phyloP scores from a whole-genome alignment of 495 filamentous ascomycete genomes.

The Staphylotrichum longicolle region DNA sequence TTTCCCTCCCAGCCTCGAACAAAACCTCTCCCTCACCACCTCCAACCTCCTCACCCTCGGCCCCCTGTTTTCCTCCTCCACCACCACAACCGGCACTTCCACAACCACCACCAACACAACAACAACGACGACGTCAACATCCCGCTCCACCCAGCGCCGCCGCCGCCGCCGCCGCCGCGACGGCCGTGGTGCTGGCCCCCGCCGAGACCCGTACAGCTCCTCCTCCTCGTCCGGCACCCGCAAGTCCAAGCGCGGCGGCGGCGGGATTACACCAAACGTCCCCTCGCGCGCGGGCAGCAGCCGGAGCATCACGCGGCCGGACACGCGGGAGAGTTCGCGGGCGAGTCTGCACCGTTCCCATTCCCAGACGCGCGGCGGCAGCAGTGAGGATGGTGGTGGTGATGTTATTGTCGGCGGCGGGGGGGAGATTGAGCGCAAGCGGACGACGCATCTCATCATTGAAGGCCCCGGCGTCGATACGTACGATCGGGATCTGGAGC shows the following conservation, averaged over 20 bases:
- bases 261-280: not conserved
- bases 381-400: not conserved
- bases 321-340: not conserved
- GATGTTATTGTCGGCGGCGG: not conserved
- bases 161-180: not conserved
- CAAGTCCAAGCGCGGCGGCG: not conserved
- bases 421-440: not conserved
- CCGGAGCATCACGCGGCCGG: constrained; percentile 14
- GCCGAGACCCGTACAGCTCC: constrained; percentile 5
- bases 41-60: constrained; percentile 38
- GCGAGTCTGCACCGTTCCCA: not conserved
- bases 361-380: not conserved
- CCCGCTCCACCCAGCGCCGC: not conserved
- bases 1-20: constrained; percentile 29
- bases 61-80: constrained; percentile 33
- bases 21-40: constrained; percentile 39
- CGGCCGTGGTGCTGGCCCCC: not conserved
- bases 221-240: constrained; percentile 2
- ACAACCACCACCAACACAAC: not conserved
- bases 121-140: constrained; percentile 4
- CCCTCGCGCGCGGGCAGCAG: constrained; percentile 20
- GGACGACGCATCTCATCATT: not conserved
- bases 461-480: not conserved
- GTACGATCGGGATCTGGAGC: not conserved
- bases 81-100: not conserved